Evolutionary conservation across 129 eudicot genomes (phyloP).

Genomic region (Cynara cardunculus): DNA sequence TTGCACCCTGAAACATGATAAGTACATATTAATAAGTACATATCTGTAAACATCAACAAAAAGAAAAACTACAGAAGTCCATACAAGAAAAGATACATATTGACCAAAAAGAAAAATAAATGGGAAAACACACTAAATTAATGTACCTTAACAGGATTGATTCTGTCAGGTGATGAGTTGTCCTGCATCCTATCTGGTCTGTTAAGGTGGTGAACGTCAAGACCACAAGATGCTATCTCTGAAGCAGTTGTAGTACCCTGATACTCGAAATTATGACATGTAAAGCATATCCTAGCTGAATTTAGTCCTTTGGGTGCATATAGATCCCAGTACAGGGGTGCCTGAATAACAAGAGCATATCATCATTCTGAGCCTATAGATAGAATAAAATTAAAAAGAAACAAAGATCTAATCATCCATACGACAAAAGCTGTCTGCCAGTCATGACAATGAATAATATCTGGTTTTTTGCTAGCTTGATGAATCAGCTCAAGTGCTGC

Average conservation of each 20-base stretch:
- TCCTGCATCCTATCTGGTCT: constrained; percentile 99
- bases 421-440: constrained; percentile 99
- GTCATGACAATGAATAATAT: constrained; percentile 98
- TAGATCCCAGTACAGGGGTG: constrained; percentile 96
- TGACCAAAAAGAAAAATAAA: neutral
- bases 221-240: constrained; percentile 92
- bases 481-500: constrained; percentile 94
- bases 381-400: neutral
- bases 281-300: constrained; percentile 92
- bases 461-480: constrained; percentile 92
- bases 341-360: constrained; percentile 37
- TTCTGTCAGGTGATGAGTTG: constrained; percentile 62
- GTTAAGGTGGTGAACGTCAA: constrained; percentile 74
- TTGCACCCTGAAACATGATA: constrained; percentile 72
- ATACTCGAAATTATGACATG: constrained; percentile 98
- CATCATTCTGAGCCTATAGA: neutral
- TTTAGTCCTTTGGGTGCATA: constrained; percentile 91
- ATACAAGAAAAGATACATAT: neutral
- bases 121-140: neutral
- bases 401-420: constrained; percentile 23
- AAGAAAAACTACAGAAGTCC: neutral
- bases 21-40: constrained; percentile 9
- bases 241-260: constrained; percentile 93
- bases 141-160: constrained; percentile 86
- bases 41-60: neutral